Evolutionary conservation across 176 grass and related monocot genomes (phyloP).

Genomic region (Thinopyrum elongatum): DNA sequence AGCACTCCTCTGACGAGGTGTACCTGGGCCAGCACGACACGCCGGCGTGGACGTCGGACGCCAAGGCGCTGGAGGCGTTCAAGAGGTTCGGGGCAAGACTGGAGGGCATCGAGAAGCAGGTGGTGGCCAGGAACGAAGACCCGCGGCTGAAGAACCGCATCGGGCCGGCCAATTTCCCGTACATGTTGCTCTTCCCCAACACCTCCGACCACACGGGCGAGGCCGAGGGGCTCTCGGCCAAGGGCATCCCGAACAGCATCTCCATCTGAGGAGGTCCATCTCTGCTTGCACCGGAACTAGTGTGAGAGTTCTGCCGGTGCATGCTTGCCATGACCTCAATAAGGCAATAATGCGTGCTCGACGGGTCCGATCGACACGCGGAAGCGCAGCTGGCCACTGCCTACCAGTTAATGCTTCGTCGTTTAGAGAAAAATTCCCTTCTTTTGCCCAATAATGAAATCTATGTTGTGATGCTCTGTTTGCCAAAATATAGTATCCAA

Average conservation of each 20-base stretch:
- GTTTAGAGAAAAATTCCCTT: no score
- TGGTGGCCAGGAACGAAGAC: slow-evolving; percentile 10
- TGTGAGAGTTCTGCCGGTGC: no score
- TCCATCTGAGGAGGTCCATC: slow-evolving; percentile 24
- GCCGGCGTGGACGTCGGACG: not conserved
- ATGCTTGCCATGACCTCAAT: not conserved
- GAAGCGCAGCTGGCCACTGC: no score
- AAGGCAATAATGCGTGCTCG: no score
- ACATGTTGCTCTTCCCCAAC: slow-evolving; percentile 49
- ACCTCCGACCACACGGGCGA: slow-evolving; percentile 18
- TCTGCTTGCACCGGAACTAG: no score
- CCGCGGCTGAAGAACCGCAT: slow-evolving; percentile 27
- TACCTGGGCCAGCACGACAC: not conserved
- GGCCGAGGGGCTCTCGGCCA: slow-evolving; percentile 15
- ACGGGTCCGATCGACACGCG: no score
- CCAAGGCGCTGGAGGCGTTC: slow-evolving; percentile 17
- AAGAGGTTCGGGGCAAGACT: not conserved
- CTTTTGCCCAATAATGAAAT: no score
- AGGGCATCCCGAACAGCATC: slow-evolving; percentile 49
- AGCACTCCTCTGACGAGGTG: not conserved
- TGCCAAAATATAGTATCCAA: no score
- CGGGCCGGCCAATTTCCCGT: slow-evolving; percentile 36
- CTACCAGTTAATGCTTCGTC: no score
- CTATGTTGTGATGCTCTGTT: no score
- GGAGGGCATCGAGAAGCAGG: slow-evolving; percentile 20